Evolutionary conservation across 1,284 basidiomycete species (phyloP).

Genomic region (Meira nashicola): DNA sequence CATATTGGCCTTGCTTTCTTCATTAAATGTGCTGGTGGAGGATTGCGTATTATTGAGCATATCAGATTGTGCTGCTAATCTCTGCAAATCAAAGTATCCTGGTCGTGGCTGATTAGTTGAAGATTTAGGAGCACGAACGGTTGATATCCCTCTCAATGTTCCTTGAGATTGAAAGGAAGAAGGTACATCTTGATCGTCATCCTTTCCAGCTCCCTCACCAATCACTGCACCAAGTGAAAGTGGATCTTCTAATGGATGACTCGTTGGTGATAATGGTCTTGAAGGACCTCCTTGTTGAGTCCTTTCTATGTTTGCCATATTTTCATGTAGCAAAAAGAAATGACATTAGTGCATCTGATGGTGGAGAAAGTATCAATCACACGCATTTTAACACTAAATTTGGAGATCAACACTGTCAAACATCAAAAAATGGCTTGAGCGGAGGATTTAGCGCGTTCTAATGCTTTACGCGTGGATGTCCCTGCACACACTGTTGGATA

Average conservation of each 20-base stretch:
- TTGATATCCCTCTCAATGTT: neutral
- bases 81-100: conserved; percentile 19
- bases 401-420: too few species aligned
- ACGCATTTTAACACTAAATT: too few species aligned
- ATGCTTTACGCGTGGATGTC: too few species aligned
- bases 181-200: neutral
- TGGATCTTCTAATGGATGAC: neutral
- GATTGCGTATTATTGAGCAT: neutral
- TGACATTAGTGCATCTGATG: too few species aligned
- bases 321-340: too few species aligned
- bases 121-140: neutral
- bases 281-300: too few species aligned
- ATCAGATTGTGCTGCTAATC: conserved; percentile 21
- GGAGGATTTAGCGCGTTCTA: too few species aligned
- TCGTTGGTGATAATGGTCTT: too few species aligned
- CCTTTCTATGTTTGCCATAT: too few species aligned
- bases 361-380: too few species aligned
- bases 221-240: neutral
- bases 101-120: conserved; percentile 5
- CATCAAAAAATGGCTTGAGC: too few species aligned
- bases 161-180: conserved; percentile 4
- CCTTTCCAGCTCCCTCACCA: neutral
- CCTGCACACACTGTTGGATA: too few species aligned
- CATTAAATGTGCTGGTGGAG: neutral
- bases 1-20: conserved; percentile 9